Conservation (phyloP, 257 asterid species). For the Orobanche coerulescens region DNA sequence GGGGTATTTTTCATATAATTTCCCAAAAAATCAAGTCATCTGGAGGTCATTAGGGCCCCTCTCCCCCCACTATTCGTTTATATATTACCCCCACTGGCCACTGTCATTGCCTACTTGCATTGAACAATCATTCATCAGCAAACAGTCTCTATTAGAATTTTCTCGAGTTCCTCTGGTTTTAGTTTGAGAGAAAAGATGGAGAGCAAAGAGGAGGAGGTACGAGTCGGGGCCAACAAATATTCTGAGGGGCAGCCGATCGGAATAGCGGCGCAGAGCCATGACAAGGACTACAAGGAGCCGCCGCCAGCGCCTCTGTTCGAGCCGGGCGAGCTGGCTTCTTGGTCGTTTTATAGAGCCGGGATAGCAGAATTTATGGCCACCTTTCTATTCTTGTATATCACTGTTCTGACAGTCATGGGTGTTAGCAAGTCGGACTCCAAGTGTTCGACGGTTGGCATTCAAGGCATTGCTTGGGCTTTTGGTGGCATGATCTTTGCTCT, state of each 20-base stretch:
- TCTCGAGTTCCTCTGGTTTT: background rate
- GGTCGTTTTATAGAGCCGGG: slow-evolving; percentile 64
- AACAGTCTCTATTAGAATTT: background rate
- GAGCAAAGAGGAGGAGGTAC: slow-evolving; percentile 54
- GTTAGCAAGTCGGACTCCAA: slow-evolving; percentile 35
- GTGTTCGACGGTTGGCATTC: slow-evolving; percentile 52
- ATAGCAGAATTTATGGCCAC: slow-evolving; percentile 61
- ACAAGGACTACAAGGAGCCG: slow-evolving; percentile 65
- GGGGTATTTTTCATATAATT: too few species aligned
- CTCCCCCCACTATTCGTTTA: slow-evolving; percentile 2
- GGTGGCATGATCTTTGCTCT: slow-evolving; percentile 71
- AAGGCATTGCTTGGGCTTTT: slow-evolving; percentile 70
- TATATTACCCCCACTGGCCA: slow-evolving; percentile 24
- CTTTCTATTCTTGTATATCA: slow-evolving; percentile 44
- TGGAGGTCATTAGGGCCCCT: slow-evolving; percentile 24
- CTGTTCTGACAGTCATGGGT: slow-evolving; percentile 53
- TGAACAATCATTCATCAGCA: background rate
- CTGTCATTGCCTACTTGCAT: slow-evolving; percentile 3
- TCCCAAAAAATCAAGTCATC: slow-evolving; percentile 28
- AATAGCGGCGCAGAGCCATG: slow-evolving; percentile 54
- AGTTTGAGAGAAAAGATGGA: slow-evolving; percentile 28
- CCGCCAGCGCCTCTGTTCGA: slow-evolving; percentile 61
- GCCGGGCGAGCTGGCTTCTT: slow-evolving; percentile 45
- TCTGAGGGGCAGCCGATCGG: slow-evolving; percentile 58
- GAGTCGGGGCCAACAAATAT: slow-evolving; percentile 51